Base-by-base conservation (phyloP, 176 grass and related monocot genomes). In the Eragrostis nindensis region DNA sequence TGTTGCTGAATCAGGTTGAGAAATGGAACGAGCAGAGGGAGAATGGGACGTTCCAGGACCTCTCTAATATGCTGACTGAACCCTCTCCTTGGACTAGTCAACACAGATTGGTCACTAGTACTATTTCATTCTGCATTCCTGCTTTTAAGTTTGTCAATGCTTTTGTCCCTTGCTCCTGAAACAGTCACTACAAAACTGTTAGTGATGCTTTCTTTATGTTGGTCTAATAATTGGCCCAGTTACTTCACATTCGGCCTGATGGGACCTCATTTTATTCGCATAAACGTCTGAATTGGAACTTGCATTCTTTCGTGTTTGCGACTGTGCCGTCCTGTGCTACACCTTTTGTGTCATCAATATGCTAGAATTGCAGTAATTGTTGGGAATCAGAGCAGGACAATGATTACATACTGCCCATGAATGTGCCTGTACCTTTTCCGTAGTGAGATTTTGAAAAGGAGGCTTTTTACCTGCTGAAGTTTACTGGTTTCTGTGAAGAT, bases 1-100 rank as follows among this genome's bases (percentile, higher is more conserved):
- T 39, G 24, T 49, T 64, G 11, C 24, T 80, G n/a, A 78, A 56
- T 8, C 54, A 92, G 93, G 54, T 96, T 62, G 87, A 86, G 55
- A 88, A 78, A 68, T 92, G 87, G 90, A 90, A 96, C 63, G 83
- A 90, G 53, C 87, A 92, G 54, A 88, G 85, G 87, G 85, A 81
- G 26, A 90, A 84, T 73, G 85, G 87, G 64, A 95, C 90, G 12
- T 95, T 88, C 82, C 85, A 39, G 89, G 87, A 29, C 93, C 87
- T 53, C 85, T 95, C n/a, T 90, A 90, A 70, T 56, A 59, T 27
- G 48, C 11, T 46, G 77, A 30, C 52, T 54, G 12, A 57, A 70
- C 57, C 62, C 40, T 66, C 39, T 24, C 66, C 43, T 64, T 48
- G 66, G 81, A 80, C 81, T 53, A 52, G 74, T 78, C 68, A 68